Evolutionary conservation across 2,329 filamentous ascomycete genomes (phyloP).

Genomic region (Mycogone perniciosa): DNA sequence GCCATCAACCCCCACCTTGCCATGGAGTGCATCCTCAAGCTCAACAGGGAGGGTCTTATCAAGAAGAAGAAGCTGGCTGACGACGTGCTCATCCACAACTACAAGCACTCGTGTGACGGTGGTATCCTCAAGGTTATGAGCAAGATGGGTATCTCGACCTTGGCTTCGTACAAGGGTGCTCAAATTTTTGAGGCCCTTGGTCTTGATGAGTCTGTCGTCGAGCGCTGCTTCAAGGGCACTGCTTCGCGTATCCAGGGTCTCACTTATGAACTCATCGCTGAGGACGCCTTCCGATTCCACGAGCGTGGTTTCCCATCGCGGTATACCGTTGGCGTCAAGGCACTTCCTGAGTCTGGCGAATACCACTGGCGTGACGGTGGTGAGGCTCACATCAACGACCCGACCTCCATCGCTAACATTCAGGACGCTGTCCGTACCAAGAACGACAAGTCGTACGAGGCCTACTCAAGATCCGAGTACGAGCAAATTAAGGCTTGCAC

Average conservation of each 20-base stretch:
- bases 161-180: conserved; percentile 94
- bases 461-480: conserved; percentile 87
- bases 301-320: conserved; percentile 86
- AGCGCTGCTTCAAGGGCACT: conserved; percentile 90
- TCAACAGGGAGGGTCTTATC: conserved; percentile 88
- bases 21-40: conserved; percentile 94
- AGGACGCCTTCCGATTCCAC: conserved; percentile 91
- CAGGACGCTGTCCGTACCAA: conserved; percentile 94
- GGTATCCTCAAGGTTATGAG: conserved; percentile 98
- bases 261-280: conserved; percentile 87
- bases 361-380: conserved; percentile 98
- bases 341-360: conserved; percentile 86
- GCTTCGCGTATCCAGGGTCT: conserved; percentile 91
- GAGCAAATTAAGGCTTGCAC: conserved; percentile 97
- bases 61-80: conserved; percentile 83
- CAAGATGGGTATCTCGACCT: conserved; percentile 98
- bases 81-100: conserved; percentile 83
- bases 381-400: conserved; percentile 92
- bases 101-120: conserved; percentile 93
- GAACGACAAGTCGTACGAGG: conserved; percentile 98
- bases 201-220: conserved; percentile 84
- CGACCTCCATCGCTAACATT: conserved; percentile 89
- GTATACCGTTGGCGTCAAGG: conserved; percentile 67
- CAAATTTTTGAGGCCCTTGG: conserved; percentile 97
- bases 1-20: conserved; percentile 92